Percentiles rank a stretch among this genome's conserved stretches.
These are phyloP conservation scores for Carnegiea gigantea DNA, from an alignment of 179 eudicot genomes.

Conservation along the genomic window DNA sequence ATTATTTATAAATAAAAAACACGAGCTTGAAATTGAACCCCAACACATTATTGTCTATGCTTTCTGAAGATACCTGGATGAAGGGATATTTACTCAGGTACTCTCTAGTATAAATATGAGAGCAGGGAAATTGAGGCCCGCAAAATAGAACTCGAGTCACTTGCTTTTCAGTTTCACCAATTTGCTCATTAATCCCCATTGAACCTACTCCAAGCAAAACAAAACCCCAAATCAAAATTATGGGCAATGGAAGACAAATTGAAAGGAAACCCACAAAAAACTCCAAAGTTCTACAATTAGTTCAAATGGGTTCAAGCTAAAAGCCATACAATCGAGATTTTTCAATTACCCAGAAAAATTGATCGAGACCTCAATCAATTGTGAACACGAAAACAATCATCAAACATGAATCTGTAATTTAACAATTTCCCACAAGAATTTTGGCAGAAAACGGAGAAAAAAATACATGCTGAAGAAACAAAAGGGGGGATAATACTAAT, in stretches of 20 bases:
- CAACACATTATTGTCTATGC: not conserved
- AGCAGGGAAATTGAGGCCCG: conserved; percentile 67
- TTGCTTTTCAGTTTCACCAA: conserved; percentile 22
- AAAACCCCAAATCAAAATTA: not conserved
- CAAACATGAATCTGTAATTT: not conserved
- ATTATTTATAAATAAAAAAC: too few species aligned
- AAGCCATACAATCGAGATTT: not conserved
- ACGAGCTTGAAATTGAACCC: too few species aligned
- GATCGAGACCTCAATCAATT: not conserved
- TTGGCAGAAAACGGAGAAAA: not conserved
- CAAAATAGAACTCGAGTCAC: conserved; percentile 73
- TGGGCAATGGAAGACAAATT: too few species aligned
- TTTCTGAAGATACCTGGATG: conserved; percentile 54
- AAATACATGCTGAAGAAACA: not conserved
- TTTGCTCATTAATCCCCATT: conserved; percentile 26
- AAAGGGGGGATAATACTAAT: not conserved
- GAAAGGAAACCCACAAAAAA: not conserved
- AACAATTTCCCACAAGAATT: not conserved
- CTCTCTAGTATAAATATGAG: conserved; percentile 69
- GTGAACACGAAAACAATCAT: not conserved
- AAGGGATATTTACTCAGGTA: conserved; percentile 53
- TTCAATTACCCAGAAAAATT: not conserved
- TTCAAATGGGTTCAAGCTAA: not conserved
- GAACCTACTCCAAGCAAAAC: conserved; percentile 19
- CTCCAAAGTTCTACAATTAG: not conserved